These are phyloP conservation scores for Globisporangium okanoganense DNA, from an alignment of 352 stramenopile species.

Conservation along the genomic window DNA sequence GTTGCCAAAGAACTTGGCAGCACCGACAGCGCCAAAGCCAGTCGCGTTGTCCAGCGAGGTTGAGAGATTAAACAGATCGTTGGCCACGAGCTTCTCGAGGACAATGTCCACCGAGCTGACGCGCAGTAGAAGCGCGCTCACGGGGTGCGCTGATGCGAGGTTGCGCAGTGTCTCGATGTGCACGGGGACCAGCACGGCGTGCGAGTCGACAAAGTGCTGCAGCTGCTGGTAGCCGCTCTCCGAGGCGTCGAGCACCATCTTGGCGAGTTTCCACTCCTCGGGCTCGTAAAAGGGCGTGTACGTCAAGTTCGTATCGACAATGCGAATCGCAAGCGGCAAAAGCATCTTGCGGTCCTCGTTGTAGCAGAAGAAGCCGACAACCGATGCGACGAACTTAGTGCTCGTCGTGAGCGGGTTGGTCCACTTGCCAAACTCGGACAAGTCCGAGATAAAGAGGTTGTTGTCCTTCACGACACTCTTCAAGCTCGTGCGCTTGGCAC, in stretches of 20 bases:
- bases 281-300: slow-evolving; percentile 42
- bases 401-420: slow-evolving; percentile 15
- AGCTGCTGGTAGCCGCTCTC: slow-evolving; percentile 11
- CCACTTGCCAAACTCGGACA: slow-evolving; percentile 30
- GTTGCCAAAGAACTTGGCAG: not conserved
- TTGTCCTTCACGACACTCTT: slow-evolving; percentile 4
- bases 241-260: slow-evolving; percentile 36
- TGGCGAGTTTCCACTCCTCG: slow-evolving; percentile 29
- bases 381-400: slow-evolving; percentile 37
- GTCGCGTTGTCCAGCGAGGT: slow-evolving; percentile 37
- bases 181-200: not conserved
- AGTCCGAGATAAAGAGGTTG: slow-evolving; percentile 33
- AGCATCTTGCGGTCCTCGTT: slow-evolving; percentile 22
- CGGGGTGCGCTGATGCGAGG: slow-evolving; percentile 26
- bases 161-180: slow-evolving; percentile 23
- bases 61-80: slow-evolving; percentile 33
- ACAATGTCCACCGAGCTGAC: slow-evolving; percentile 40
- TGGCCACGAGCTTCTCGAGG: slow-evolving; percentile 32
- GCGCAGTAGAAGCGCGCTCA: slow-evolving; percentile 30
- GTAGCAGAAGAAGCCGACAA: slow-evolving; percentile 36
- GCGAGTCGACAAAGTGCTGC: not conserved
- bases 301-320: slow-evolving; percentile 33
- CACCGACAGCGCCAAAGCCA: slow-evolving; percentile 31
- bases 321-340: slow-evolving; percentile 37
- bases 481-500: slow-evolving; percentile 27